These are phyloP conservation scores for Anethum foeniculum DNA, from an alignment of 140 eudicot genomes.

Conservation along the genomic window DNA sequence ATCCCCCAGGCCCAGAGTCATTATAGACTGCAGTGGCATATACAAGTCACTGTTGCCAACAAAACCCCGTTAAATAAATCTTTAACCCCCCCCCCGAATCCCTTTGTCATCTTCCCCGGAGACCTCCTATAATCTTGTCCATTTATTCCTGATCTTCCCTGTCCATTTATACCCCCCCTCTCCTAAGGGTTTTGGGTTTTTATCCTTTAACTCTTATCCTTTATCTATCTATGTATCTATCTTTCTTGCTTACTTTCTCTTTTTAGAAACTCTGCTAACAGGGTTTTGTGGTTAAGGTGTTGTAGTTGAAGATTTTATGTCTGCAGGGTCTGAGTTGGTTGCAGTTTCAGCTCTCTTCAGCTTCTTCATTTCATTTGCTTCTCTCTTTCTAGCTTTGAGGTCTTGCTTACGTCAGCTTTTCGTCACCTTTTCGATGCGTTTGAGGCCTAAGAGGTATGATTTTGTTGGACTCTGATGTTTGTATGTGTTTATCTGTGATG, in stretches of 20 bases:
- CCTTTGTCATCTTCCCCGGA: not conserved
- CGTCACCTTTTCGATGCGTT: slow-evolving; percentile 88
- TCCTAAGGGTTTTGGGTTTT: slow-evolving; percentile 1
- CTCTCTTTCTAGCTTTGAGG: slow-evolving; percentile 1
- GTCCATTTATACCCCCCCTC: not conserved
- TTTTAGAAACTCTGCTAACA: slow-evolving; percentile 8
- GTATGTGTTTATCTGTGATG: not conserved
- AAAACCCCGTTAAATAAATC: not conserved
- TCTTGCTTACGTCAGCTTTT: slow-evolving; percentile 30
- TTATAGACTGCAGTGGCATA: not conserved
- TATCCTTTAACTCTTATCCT: not conserved
- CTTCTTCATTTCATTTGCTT: slow-evolving; percentile 40
- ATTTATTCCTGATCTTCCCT: slow-evolving; percentile 32
- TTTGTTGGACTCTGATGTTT: not conserved
- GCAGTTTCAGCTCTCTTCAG: slow-evolving; percentile 54
- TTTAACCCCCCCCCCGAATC: too few species aligned
- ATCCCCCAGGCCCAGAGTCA: slow-evolving; percentile 2
- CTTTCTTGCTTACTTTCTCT: slow-evolving; percentile 10
- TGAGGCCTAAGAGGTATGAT: slow-evolving; percentile 79
- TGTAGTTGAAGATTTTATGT: slow-evolving; percentile 49
- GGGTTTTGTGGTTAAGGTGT: slow-evolving; percentile 28
- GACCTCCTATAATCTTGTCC: slow-evolving; percentile 19
- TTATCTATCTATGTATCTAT: slow-evolving; percentile 14
- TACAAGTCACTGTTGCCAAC: not conserved
- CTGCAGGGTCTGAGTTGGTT: slow-evolving; percentile 44